These are phyloP conservation scores for Plasmodium vivax DNA, from an alignment of 169 alveolate genomes.

Conservation along the genomic window DNA sequence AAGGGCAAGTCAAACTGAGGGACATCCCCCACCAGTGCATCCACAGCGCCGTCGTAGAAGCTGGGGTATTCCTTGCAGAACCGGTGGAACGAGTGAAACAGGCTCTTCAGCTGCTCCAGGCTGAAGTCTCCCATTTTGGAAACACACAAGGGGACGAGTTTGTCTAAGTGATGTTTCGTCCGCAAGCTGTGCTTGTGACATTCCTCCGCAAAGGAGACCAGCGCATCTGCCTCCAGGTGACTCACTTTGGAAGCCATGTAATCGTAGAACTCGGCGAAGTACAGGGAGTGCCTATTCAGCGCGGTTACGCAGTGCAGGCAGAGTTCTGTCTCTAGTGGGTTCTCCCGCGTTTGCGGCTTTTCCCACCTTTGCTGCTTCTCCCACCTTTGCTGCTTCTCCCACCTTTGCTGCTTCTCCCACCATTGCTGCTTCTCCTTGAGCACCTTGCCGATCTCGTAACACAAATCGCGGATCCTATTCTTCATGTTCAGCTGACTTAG, in stretches of 20 bases:
- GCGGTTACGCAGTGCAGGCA: slow-evolving; percentile 18
- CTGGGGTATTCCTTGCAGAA: slow-evolving; percentile 46
- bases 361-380: too few relatives aligned
- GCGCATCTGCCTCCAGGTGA: slow-evolving; percentile 11
- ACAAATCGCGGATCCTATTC: slow-evolving; percentile 24
- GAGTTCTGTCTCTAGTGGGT: background rate
- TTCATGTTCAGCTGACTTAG: slow-evolving; percentile 4
- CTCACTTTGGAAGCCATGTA: background rate
- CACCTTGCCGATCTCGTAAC: slow-evolving; percentile 18
- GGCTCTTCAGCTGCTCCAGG: background rate
- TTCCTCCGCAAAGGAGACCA: slow-evolving; percentile 10
- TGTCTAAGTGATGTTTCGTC: slow-evolving; percentile 53
- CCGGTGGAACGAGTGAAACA: slow-evolving; percentile 47
- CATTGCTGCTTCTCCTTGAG: background rate
- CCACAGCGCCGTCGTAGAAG: slow-evolving; percentile 14
- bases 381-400: too few relatives aligned
- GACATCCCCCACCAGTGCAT: background rate
- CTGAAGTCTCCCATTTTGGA: background rate
- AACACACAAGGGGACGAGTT: slow-evolving; percentile 4
- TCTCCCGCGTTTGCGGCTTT: too few relatives aligned
- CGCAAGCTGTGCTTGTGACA: slow-evolving; percentile 46
- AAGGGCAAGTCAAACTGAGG: background rate
- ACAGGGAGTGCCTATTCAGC: slow-evolving; percentile 14
- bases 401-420: too few relatives aligned
- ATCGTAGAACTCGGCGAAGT: slow-evolving; percentile 45